Evolutionary conservation across 495 filamentous ascomycete species (phyloP), one percentile per base, ranked within the genome.

Genomic region (Lepidopterella palustris): DNA sequence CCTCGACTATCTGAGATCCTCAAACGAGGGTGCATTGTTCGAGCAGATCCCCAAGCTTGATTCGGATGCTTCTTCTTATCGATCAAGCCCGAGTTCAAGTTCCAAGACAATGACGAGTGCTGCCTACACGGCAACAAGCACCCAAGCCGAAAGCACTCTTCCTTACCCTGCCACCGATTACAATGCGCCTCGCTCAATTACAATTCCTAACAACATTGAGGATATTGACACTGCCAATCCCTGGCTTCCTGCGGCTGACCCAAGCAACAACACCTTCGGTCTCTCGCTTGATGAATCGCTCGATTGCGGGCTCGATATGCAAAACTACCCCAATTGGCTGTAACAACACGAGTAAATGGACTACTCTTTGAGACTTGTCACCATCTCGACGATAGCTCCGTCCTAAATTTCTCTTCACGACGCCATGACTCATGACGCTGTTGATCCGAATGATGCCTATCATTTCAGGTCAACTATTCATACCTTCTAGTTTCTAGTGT

Each of bases 371-470:
- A 27, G 47, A 50, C 47, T 50, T 18, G 35, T 42, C 35, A 42
- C 35, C 13, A 11, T 18, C 10, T 10, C n/a, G n/a, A n/a, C n/a
- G n/a, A 42, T 18, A 2, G 13, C 35, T 42, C 18, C 35, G 35
- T 42, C 35, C 13, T 18, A 3, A 3, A 42, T 42, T n/a, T n/a
- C n/a, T 40, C 55, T 56, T 66, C 32, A 67, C 57, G 64, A 67
- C 39, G 53, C 53, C 64, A 67, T 58, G 64, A 67, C 32, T 61
- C 42, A 62, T 61, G 64, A 67, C 53, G 60, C 57, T 50, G 39
- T 39, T 60, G 40, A 53, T 9, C 47, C 47, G 25, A 27, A 50
- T 50, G 47, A 42, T 42, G 9, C 47, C 42, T 20, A 11, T 47
- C 52, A 45, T 48, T 25, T 27, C 35, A 24, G 35, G 50, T 32